These are phyloP conservation scores for Phytophthora kernoviae DNA, from an alignment of 352 stramenopile genomes.

Conservation along the genomic window DNA sequence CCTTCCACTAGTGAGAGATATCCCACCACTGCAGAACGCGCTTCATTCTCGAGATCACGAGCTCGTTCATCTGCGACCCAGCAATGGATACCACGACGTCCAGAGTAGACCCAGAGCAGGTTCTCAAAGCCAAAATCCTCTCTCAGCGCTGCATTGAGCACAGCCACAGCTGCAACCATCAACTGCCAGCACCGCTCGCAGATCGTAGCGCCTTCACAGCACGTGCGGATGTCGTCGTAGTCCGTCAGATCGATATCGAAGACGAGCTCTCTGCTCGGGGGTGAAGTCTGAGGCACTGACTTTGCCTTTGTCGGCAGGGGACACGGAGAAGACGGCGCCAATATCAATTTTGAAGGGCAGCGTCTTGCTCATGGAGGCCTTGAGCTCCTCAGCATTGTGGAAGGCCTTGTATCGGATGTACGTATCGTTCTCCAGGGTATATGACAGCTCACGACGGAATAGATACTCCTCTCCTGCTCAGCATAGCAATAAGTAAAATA, in stretches of 20 bases:
- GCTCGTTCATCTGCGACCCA: slow-evolving; percentile 98
- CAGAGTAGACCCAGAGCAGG: slow-evolving; percentile 99
- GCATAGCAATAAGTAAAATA: background rate
- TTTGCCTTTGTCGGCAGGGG: slow-evolving; percentile 85
- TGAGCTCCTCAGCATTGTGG: slow-evolving; percentile 87
- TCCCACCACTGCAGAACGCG: slow-evolving; percentile 94
- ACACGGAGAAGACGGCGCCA: slow-evolving; percentile 95
- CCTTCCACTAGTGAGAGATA: slow-evolving; percentile 96
- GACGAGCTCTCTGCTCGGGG: slow-evolving; percentile 96
- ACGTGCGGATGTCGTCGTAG: slow-evolving; percentile 99
- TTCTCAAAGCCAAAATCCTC: slow-evolving; percentile 99
- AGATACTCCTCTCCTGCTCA: slow-evolving; percentile 75
- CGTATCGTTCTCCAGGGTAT: slow-evolving; percentile 98
- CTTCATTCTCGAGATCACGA: slow-evolving; percentile 95
- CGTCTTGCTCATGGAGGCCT: slow-evolving; percentile 88
- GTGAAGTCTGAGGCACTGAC: slow-evolving; percentile 88
- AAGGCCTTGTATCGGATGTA: slow-evolving; percentile 99
- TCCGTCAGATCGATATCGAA: slow-evolving; percentile 99
- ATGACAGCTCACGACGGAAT: slow-evolving; percentile 96
- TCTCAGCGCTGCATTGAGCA: slow-evolving; percentile 90
- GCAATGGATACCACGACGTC: slow-evolving; percentile 99
- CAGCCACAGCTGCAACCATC: slow-evolving; percentile 97
- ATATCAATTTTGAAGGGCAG: slow-evolving; percentile 99
- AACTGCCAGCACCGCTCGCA: slow-evolving; percentile 97
- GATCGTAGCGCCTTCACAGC: slow-evolving; percentile 91